These are phyloP conservation scores for Fomitopsis schrenkii DNA, from an alignment of 1,284 basidiomycete species.

Conservation along the genomic window DNA sequence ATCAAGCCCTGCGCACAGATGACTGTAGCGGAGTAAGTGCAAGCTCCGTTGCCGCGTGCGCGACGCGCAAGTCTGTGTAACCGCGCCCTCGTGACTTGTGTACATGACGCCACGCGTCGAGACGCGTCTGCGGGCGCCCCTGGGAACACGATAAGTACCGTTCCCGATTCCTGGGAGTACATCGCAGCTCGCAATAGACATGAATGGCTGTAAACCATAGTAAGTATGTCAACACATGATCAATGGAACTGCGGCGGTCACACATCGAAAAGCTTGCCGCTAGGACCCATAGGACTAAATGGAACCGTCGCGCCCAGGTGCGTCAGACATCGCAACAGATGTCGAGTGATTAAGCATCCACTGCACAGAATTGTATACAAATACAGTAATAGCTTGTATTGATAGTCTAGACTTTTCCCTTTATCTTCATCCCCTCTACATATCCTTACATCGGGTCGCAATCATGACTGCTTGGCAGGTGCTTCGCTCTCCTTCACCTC, in stretches of 20 bases:
- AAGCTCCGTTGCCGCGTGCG: neutral
- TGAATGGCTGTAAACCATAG: too few relatives aligned
- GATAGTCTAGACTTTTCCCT: neutral
- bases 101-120: neutral
- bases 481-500: too few relatives aligned
- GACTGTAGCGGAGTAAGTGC: neutral
- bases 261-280: neutral
- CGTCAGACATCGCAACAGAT: too few relatives aligned
- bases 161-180: too few relatives aligned
- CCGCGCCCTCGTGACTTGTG: neutral
- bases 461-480: neutral
- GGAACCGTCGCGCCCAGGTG: too few relatives aligned
- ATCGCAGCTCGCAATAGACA: too few relatives aligned
- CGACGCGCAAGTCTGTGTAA: neutral
- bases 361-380: neutral
- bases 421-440: neutral
- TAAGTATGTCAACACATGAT: too few relatives aligned
- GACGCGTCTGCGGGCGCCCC: neutral
- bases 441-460: neutral
- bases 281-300: too few relatives aligned
- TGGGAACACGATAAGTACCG: too few relatives aligned
- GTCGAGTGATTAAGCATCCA: neutral
- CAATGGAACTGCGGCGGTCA: too few relatives aligned
- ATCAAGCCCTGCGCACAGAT: neutral
- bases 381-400: neutral